These are phyloP conservation scores for Podila epigama DNA, from an alignment of 192 early-diverging fungal genomes.

Conservation along the genomic window DNA sequence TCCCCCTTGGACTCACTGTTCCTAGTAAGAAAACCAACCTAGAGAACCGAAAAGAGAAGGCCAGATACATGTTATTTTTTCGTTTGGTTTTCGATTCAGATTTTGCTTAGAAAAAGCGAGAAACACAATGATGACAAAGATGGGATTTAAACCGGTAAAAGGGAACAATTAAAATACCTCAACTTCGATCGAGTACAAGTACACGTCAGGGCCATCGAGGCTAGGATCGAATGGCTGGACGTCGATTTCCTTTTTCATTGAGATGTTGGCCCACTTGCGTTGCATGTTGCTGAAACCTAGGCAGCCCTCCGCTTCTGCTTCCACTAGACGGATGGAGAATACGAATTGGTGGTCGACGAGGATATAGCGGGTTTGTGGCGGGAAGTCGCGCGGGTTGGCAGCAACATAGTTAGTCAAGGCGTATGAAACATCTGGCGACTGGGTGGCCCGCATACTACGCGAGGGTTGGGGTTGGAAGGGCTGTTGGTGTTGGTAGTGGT, in stretches of 20 bases:
- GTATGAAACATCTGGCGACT: constrained; percentile 13
- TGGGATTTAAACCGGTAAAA: neutral
- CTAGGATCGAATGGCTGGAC: constrained; percentile 59
- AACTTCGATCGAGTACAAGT: constrained; percentile 28
- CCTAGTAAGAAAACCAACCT: constrained; percentile 67
- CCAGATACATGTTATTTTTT: neutral
- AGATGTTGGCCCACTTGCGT: constrained; percentile 58
- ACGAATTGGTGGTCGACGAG: constrained; percentile 80
- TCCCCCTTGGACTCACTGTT: constrained; percentile 58
- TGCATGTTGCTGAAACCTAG: constrained; percentile 44
- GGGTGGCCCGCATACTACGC: constrained; percentile 25
- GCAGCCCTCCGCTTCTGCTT: constrained; percentile 8
- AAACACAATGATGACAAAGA: neutral
- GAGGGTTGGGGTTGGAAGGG: constrained; percentile 48
- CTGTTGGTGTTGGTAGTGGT: constrained; percentile 10
- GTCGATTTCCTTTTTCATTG: constrained; percentile 62
- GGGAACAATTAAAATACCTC: constrained; percentile 12
- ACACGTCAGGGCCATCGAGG: constrained; percentile 46
- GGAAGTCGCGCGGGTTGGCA: constrained; percentile 76
- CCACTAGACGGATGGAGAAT: constrained; percentile 71
- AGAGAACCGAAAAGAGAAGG: neutral
- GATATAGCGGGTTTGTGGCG: constrained; percentile 72
- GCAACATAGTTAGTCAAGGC: constrained; percentile 82
- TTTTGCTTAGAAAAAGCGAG: too few relatives aligned
- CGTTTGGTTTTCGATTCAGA: neutral